Base-by-base conservation (phyloP, 2,329 filamentous ascomycete genomes). In the Colletotrichum tamarilloi region DNA sequence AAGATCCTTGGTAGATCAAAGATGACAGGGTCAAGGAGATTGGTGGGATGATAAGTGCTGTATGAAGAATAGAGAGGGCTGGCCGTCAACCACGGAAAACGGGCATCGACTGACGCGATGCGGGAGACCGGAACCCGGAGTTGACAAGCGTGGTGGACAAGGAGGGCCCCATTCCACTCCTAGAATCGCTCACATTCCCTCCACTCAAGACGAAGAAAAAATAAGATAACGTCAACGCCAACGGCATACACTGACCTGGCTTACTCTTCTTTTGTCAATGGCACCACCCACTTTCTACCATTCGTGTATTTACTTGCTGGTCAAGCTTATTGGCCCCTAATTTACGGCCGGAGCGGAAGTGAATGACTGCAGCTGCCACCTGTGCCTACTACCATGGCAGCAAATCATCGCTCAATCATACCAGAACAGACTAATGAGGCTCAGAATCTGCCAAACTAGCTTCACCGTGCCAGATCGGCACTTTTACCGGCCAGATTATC, bases 351-450 rank as follows among this genome's bases (percentile, higher is more conserved):
- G 69, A 46, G 28, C 16, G 46, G 26, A 52, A 22, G 30, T 42
- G 35, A 60, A 65, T 73, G 67, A 73, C 67, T 56, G 70, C 70
- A 73, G 70, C 66, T 70, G 67, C 66, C 64, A 60, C 46, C 60
- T 70, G 24, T 56, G 32, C 26, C 24, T 30, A 35, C n/a, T 38
- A 52, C 55, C 32, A 56, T 73, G 60, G 62, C 60, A 52, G 24
- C 67, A 14, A 52, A 16, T 24, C 46, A 60, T 56, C 58, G 46
- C 60, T 70, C 60, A 60, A 57, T 60, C n/a, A 55, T 52, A 49
- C 42, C 14, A 26, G 30, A 14, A 16, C 38, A 63, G 57, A 59
- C 65, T 22, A 52, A 30, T 68, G 67, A 73, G 67, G 67, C 55
- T 70, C 32, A 57, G 42, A 24, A 59, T 55, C 63, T 55, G 56